Percentiles rank a stretch among this genome's conserved stretches.
Conservation (phyloP, 169 alveolate species). For the Amoebophrya sp. region DNA sequence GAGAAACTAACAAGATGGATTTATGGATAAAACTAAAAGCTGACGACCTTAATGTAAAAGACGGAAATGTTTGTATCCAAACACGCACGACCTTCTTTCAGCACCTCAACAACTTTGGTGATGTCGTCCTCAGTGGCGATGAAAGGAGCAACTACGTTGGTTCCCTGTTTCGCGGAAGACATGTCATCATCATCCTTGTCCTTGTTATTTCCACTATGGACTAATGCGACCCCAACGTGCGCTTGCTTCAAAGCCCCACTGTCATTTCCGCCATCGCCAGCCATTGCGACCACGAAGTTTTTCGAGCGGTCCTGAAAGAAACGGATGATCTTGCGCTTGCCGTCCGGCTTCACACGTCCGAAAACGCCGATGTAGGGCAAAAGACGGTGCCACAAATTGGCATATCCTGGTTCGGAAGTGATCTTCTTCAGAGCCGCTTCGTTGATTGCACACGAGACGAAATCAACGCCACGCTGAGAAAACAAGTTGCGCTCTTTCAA, state of each 20-base stretch:
- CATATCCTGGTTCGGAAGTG: not conserved
- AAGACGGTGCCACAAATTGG: not conserved
- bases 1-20: no score
- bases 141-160: not conserved
- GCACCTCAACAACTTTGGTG: not conserved
- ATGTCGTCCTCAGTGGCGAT: not conserved
- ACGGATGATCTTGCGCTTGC: not conserved
- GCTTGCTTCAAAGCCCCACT: conserved; percentile 23
- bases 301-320: not conserved
- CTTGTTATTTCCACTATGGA: not conserved
- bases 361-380: not conserved
- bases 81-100: conserved; percentile 10
- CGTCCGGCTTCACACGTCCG: conserved; percentile 10
- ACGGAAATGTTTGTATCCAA: not conserved
- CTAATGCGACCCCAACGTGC: conserved; percentile 27
- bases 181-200: not conserved
- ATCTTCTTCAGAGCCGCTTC: not conserved
- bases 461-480: not conserved
- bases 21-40: no score
- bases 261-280: conserved; percentile 31
- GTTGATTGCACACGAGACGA: not conserved
- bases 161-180: not conserved
- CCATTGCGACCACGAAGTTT: not conserved
- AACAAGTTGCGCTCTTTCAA: not conserved
- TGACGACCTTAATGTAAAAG: no score